A percentile compares a stretch with the other conserved stretches of the same genome.
phyloP scores from a whole-genome alignment of 306 rosid species.

The Ormosia semicastrata region DNA sequence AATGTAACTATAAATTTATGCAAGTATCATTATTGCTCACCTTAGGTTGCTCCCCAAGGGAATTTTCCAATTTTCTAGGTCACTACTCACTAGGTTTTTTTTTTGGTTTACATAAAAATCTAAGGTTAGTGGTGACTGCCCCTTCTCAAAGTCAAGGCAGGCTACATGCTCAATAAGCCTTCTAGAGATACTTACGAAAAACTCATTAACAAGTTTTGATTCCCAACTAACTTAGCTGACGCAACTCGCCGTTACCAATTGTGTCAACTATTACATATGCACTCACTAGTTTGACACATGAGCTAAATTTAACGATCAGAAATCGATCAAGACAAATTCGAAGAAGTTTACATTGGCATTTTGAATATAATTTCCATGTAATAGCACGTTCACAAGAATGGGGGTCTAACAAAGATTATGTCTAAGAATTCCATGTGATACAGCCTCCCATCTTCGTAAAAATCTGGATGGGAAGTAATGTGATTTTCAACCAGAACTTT shows the following conservation, averaged over 20 bases:
- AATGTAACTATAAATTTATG: no score
- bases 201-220: background rate
- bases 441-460: conserved; percentile 31
- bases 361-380: background rate
- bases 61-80: background rate
- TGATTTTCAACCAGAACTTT: conserved; percentile 8
- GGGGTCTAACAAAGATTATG: conserved; percentile 1
- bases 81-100: background rate
- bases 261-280: background rate
- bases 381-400: background rate
- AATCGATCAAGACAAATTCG: background rate
- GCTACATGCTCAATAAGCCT: no score
- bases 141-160: no score
- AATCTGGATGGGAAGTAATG: conserved; percentile 25
- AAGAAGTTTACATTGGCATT: background rate
- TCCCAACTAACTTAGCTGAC: background rate
- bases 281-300: background rate
- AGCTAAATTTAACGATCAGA: background rate
- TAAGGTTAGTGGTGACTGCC: no score
- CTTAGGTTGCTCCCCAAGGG: background rate
- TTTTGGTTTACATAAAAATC: no score
- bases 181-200: background rate
- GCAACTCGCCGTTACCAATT: background rate
- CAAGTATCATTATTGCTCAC: background rate
- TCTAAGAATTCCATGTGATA: conserved; percentile 20